Percentiles rank a stretch among this genome's conserved stretches.
phyloP scores from a whole-genome alignment of 805 yeast genomes.

The Cyberlindnera euphorbiae region DNA sequence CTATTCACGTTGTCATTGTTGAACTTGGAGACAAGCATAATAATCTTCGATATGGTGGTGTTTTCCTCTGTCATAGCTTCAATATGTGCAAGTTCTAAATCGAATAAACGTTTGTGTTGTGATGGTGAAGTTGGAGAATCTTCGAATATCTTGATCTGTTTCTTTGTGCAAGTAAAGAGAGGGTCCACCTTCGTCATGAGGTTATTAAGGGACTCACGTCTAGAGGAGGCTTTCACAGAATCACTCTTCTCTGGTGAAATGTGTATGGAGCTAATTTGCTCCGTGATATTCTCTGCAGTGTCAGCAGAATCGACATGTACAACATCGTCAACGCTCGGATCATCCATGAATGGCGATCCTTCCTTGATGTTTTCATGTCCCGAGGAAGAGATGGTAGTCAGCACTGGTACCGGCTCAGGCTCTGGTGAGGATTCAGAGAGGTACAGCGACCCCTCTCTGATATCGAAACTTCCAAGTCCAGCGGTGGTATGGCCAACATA shows the following conservation, averaged over 20 bases:
- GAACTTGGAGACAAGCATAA: constrained; percentile 8
- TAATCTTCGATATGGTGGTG: constrained; percentile 10
- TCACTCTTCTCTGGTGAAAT: constrained; percentile 23
- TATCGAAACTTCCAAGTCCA: background rate
- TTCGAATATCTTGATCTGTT: constrained; percentile 22
- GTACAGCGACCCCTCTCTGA: constrained; percentile 4
- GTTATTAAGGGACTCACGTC: constrained; percentile 16
- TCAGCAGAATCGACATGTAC: constrained; percentile 18
- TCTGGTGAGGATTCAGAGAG: constrained; percentile 6
- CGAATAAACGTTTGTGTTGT: constrained; percentile 16
- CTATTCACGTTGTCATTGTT: constrained; percentile 12
- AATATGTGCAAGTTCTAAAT: constrained; percentile 15
- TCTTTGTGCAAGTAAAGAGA: constrained; percentile 17
- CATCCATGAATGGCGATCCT: constrained; percentile 22
- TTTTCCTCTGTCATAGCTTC: constrained; percentile 7
- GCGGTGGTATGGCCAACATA: constrained; percentile 9
- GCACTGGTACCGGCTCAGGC: constrained; percentile 3
- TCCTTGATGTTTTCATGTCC: constrained; percentile 2
- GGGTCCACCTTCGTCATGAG: constrained; percentile 23
- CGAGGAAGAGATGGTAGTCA: constrained; percentile 3
- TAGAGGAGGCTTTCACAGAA: constrained; percentile 9
- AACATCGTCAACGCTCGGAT: constrained; percentile 13
- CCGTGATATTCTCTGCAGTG: constrained; percentile 18
- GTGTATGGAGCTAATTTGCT: constrained; percentile 18
- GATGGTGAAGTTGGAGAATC: constrained; percentile 11